phyloP scores from a whole-genome alignment of 805 yeast genomes.

The Pichia exigua region DNA sequence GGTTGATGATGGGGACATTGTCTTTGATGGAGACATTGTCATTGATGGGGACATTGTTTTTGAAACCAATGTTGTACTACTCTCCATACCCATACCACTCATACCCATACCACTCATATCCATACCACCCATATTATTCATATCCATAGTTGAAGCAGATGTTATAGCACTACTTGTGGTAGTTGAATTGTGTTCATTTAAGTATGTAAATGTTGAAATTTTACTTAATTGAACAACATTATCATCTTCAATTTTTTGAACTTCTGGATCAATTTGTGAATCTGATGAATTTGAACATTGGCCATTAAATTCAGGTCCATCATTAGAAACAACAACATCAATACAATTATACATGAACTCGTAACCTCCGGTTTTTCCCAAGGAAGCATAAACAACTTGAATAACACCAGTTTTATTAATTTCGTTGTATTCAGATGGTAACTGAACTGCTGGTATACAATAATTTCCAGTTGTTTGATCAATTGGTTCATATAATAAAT shows the following conservation, averaged over 20 bases:
- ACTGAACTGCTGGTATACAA: constrained; percentile 23
- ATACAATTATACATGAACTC: constrained; percentile 25
- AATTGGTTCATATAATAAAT: constrained; percentile 19
- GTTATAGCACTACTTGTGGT: background rate
- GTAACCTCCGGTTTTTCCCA: constrained; percentile 14
- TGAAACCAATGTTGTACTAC: background rate
- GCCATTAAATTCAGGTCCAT: constrained; percentile 22
- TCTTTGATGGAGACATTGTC: background rate
- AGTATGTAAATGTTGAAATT: background rate
- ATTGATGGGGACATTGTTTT: background rate
- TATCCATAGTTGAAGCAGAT: background rate
- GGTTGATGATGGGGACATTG: background rate
- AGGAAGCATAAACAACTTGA: constrained; percentile 21
- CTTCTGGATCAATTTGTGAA: background rate
- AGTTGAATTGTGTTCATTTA: background rate
- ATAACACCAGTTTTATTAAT: constrained; percentile 22
- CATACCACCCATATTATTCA: background rate
- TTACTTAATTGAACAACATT: background rate
- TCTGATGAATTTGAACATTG: constrained; percentile 23
- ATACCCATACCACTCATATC: background rate
- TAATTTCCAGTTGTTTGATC: constrained; percentile 21
- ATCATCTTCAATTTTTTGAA: background rate
- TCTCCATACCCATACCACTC: background rate
- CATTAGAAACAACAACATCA: constrained; percentile 21
- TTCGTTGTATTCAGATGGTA: constrained; percentile 18